Percentiles rank a stretch among this genome's conserved stretches.
phyloP scores from a whole-genome alignment of 768 basidiomycete genomes.

The Suillus tomentosus region DNA sequence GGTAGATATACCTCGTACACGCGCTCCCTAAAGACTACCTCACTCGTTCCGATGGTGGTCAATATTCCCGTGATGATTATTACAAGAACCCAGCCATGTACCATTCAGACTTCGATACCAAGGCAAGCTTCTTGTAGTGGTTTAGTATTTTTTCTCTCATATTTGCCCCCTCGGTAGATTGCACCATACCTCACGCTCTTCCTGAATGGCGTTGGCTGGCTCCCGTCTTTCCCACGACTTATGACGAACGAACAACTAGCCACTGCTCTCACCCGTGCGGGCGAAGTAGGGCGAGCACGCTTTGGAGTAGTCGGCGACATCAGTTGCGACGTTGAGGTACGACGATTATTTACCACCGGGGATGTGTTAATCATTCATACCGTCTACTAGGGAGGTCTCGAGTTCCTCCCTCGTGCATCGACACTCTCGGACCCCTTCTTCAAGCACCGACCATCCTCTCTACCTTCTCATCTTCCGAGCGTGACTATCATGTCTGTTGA shows the following conservation, averaged over 20 bases:
- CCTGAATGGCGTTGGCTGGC: constrained; percentile 88
- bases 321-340: constrained; percentile 81
- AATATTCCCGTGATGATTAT: constrained; percentile 69
- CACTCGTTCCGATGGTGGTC: constrained; percentile 50
- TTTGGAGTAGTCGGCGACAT: constrained; percentile 83
- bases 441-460: constrained; percentile 43
- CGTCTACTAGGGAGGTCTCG: constrained; percentile 67
- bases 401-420: constrained; percentile 76
- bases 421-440: constrained; percentile 81
- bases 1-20: constrained; percentile 76
- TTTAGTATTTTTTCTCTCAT: not conserved
- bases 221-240: constrained; percentile 72
- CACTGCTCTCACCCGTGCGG: constrained; percentile 49
- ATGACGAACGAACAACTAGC: constrained; percentile 69
- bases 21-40: constrained; percentile 72
- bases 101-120: constrained; percentile 65
- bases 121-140: constrained; percentile 41
- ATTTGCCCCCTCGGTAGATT: constrained; percentile 45
- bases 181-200: constrained; percentile 85
- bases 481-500: constrained; percentile 88
- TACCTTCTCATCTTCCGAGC: constrained; percentile 50
- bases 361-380: not conserved
- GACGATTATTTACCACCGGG: constrained; percentile 16
- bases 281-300: constrained; percentile 52
- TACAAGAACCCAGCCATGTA: constrained; percentile 71